Conservation (phyloP, 192 early-diverging fungal species). For the Chytriomyces sp. region DNA sequence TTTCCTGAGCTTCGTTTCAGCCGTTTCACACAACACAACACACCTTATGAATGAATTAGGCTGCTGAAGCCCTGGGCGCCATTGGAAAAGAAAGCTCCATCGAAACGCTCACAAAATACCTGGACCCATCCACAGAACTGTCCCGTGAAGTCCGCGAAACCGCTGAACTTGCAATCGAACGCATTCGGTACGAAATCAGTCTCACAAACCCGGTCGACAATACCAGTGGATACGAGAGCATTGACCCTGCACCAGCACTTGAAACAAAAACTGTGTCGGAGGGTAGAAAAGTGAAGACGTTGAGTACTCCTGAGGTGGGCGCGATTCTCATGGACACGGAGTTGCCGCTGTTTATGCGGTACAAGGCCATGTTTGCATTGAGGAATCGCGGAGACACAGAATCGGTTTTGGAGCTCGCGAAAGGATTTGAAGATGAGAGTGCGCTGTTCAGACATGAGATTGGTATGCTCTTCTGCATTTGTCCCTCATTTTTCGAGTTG, state of each 20-base stretch:
- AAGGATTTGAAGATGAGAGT: conserved; percentile 79
- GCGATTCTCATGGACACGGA: conserved; percentile 68
- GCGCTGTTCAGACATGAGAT: conserved; percentile 93
- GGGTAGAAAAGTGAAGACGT: conserved; percentile 38
- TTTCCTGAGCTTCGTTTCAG: not conserved
- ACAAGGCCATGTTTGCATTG: conserved; percentile 93
- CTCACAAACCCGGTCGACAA: not conserved
- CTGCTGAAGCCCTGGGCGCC: conserved; percentile 94
- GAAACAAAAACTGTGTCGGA: conserved; percentile 40
- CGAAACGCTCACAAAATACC: conserved; percentile 75
- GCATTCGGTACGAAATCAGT: conserved; percentile 74
- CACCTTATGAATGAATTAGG: conserved; percentile 46
- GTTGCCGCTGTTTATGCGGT: conserved; percentile 85
- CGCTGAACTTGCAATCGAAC: conserved; percentile 85
- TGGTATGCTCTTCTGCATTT: conserved; percentile 27
- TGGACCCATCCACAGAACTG: conserved; percentile 64
- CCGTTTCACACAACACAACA: not conserved
- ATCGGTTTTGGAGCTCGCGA: conserved; percentile 77
- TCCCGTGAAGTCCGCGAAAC: conserved; percentile 87
- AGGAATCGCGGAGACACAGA: conserved; percentile 84
- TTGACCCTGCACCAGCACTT: conserved; percentile 90
- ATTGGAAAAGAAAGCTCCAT: conserved; percentile 76
- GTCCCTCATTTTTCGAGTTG: not conserved
- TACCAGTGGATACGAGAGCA: conserved; percentile 67
- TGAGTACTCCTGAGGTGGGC: conserved; percentile 71